Percentiles rank a stretch among this genome's conserved stretches.
Evolutionary conservation across 306 rosid genomes (phyloP).

Genomic region (Hippophae gyantsensis): DNA sequence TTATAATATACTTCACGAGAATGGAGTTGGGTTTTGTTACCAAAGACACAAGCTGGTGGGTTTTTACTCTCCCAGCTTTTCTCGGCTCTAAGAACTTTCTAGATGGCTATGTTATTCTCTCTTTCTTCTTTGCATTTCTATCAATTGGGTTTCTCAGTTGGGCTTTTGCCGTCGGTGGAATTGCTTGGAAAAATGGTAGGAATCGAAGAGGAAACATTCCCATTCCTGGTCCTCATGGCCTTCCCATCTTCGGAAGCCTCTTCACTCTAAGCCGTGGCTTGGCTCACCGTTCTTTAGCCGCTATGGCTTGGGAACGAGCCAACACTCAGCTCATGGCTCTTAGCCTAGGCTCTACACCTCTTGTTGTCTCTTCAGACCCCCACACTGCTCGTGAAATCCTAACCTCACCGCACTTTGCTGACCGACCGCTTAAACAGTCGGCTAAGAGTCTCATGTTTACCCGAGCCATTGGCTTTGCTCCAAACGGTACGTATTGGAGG

Average conservation of each 20-base stretch:
- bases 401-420: slow-evolving; percentile 23
- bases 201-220: slow-evolving; percentile 4
- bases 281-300: slow-evolving; percentile 24
- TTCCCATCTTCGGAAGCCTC: slow-evolving; percentile 13
- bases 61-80: slow-evolving; percentile 34
- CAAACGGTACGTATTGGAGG: slow-evolving; percentile 35
- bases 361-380: slow-evolving; percentile 26
- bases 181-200: slow-evolving; percentile 46
- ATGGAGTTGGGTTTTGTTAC: slow-evolving; percentile 7
- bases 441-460: slow-evolving; percentile 32
- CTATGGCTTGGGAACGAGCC: slow-evolving; percentile 12
- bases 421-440: slow-evolving; percentile 35
- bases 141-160: slow-evolving; percentile 22
- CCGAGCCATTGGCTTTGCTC: slow-evolving; percentile 43
- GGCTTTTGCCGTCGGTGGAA: slow-evolving; percentile 34
- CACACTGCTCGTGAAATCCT: slow-evolving; percentile 28
- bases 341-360: slow-evolving; percentile 24
- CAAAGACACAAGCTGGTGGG: slow-evolving; percentile 33
- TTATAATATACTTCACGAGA: background rate
- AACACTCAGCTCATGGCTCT: slow-evolving; percentile 25
- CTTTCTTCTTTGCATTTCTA: background rate
- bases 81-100: slow-evolving; percentile 18
- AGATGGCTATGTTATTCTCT: slow-evolving; percentile 18
- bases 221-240: slow-evolving; percentile 22
- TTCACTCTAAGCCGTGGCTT: slow-evolving; percentile 2